Evolutionary conservation across 768 basidiomycete species (phyloP), one percentile per base, ranked within the genome.

Genomic region (Antrodiella citrinella): DNA sequence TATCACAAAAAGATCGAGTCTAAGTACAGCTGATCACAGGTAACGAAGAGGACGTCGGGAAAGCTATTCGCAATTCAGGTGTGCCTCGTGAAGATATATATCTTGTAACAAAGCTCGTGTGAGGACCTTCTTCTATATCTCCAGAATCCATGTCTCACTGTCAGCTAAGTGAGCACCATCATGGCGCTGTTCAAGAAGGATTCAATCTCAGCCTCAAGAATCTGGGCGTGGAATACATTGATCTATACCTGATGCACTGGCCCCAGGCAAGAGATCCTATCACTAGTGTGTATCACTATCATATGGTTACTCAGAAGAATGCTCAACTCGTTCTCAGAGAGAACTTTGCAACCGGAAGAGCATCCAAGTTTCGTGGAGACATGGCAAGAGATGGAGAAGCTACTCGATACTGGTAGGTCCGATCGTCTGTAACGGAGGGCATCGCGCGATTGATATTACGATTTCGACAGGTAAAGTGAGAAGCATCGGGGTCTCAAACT

Each of bases 401-500:
- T 63, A 18, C 26, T 61, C n/a, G 48, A 42, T 11, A 51, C 54
- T 15, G 61, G 56, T 50, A 39, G 9, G 45, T 56, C n/a, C 41
- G 15, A 10, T n/a, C 21, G n/a, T 43, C 19, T 22, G 41, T 43
- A 5, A 5, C 19, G 15, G 5, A 7, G 19, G 7, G 9, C 18
- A 10, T 22, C 19, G n/a, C 35, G 10, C 35, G 19, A 22, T 43
- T 18, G n/a, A 43, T 43, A 19, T 43, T 18, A 18, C 18, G 35
- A 38, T 18, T 10, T 38, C 41, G 45, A 42, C 45, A 66, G 71
- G 71, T 26, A 75, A 72, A 63, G 72, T 72, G 21, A 74, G 68
- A 56, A 59, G 63, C 3, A 73, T 77, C 49, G 80, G 80, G 5
- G 76, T 84, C n/a, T 77, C 76, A 26, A 81, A 81, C 62, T 79